Conservation (phyloP, 2,329 filamentous ascomycete genomes). For the Talaromyces amestolkiae region DNA sequence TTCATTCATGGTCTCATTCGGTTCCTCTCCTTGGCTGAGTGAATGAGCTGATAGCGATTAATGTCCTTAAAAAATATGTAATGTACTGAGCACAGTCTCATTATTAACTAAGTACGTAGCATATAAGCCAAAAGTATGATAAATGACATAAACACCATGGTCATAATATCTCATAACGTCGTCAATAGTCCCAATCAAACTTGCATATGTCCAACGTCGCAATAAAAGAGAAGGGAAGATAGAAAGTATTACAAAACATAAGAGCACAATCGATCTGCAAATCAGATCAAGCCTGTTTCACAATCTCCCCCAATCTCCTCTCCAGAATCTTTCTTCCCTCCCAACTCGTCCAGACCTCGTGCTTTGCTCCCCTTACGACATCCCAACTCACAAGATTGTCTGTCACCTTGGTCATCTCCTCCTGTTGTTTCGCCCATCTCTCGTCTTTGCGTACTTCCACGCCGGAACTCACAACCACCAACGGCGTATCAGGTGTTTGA, state of each 20-base stretch:
- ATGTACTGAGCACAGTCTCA: too few relatives aligned
- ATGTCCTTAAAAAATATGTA: too few relatives aligned
- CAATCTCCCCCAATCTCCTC: conserved; percentile 68
- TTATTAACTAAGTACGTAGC: too few relatives aligned
- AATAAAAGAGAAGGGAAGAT: neutral
- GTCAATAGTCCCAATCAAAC: neutral
- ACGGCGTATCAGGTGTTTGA: conserved; percentile 62
- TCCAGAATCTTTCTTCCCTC: conserved; percentile 75
- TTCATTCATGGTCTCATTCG: too few relatives aligned
- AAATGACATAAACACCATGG: neutral
- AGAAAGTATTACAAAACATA: neutral
- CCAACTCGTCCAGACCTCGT: conserved; percentile 77
- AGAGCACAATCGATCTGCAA: neutral
- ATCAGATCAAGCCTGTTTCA: conserved; percentile 2
- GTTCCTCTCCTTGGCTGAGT: too few relatives aligned
- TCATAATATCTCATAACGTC: neutral
- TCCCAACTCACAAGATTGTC: conserved; percentile 79
- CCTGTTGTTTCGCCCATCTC: conserved; percentile 80
- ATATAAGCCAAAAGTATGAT: too few relatives aligned
- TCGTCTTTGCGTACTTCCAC: conserved; percentile 63
- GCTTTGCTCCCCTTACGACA: conserved; percentile 77
- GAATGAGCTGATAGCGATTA: too few relatives aligned
- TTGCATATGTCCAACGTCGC: neutral
- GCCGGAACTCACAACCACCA: conserved; percentile 81
- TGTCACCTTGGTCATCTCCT: conserved; percentile 77